A percentile compares a stretch with the other conserved stretches of the same genome.
phyloP scores from a whole-genome alignment of 805 yeast genomes.

The Suhomyces kilbournensis region DNA sequence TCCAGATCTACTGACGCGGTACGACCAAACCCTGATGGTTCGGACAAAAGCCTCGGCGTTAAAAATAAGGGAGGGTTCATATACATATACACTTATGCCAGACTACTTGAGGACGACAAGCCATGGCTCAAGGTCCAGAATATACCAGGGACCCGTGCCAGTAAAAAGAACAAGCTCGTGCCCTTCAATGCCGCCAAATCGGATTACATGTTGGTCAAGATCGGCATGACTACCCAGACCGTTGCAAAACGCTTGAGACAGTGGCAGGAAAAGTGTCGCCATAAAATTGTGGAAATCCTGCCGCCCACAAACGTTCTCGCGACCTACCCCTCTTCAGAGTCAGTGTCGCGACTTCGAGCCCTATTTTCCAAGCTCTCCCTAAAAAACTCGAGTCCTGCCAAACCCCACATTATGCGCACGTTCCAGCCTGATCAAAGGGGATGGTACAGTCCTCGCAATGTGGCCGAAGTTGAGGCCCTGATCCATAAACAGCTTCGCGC shows the following conservation, averaged over 20 bases:
- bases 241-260: constrained; percentile 44
- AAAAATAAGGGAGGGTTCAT: constrained; percentile 38
- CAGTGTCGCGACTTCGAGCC: neutral
- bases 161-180: constrained; percentile 22
- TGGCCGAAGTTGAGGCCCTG: constrained; percentile 37
- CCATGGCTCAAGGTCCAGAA: constrained; percentile 40
- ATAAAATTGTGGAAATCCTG: constrained; percentile 35
- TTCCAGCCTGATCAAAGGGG: constrained; percentile 24
- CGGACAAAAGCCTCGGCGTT: neutral
- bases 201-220: constrained; percentile 43
- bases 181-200: constrained; percentile 36
- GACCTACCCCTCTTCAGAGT: neutral
- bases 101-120: constrained; percentile 30
- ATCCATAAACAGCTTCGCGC: constrained; percentile 40
- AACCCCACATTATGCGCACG: neutral
- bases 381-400: neutral
- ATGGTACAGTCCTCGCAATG: constrained; percentile 28
- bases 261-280: constrained; percentile 54
- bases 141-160: constrained; percentile 17
- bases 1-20: neutral
- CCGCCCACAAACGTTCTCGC: constrained; percentile 2
- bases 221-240: constrained; percentile 52
- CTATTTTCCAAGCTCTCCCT: neutral
- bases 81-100: constrained; percentile 48
- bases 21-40: neutral